Base-by-base conservation (phyloP, 2,329 filamentous ascomycete species). In the Stagonosporopsis tanaceti region DNA sequence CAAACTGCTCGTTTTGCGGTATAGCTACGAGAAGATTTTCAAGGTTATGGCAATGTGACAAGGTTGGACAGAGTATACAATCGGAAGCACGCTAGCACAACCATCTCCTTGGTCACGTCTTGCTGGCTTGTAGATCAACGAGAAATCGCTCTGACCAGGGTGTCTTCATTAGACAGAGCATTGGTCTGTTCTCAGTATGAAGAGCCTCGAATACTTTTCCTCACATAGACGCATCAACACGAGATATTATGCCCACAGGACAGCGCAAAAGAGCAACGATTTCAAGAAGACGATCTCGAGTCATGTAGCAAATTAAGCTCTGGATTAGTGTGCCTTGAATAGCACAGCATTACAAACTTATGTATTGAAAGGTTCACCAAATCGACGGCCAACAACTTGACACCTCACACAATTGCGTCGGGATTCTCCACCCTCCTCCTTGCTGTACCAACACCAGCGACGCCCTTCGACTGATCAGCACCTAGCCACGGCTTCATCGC, bases 401-500 rank as follows among this genome's bases (percentile, higher is more conserved):
- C 6, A 30, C 8, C 28, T 44, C 59, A 72, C n/a, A 73, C 70
- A 52, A 73, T 59, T 15, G 61, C 69, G 6, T 67, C 70, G 9
- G 70, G 70, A 34, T 62, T 67, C 59, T 70, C 65, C 5, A 65
- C 69, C 62, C 69, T 65, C 60, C 64, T 67, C 67, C 59, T 71
- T 50, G 70, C 70, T n/a, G 69, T 73, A 4, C 69, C 70, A 25
- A 73, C 40, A 8, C 70, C 70, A 37, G 64, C 59, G 58, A 66
- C 61, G 1, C 70, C 70, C 53, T 60, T 83, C 76, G 94, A 91
- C 82, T 99, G 95, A 74, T 92, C 88, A 56, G 87, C 84, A 2
- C 94, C 94, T 50, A 99, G 80, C 95, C 95, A 99, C 17, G 95
- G 95, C 85, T 99, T 99, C 82, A 89, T 87, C 50, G 90, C 88